Conservation (phyloP, 345 rosid species). For the Diplotaxis tenuifolia region DNA sequence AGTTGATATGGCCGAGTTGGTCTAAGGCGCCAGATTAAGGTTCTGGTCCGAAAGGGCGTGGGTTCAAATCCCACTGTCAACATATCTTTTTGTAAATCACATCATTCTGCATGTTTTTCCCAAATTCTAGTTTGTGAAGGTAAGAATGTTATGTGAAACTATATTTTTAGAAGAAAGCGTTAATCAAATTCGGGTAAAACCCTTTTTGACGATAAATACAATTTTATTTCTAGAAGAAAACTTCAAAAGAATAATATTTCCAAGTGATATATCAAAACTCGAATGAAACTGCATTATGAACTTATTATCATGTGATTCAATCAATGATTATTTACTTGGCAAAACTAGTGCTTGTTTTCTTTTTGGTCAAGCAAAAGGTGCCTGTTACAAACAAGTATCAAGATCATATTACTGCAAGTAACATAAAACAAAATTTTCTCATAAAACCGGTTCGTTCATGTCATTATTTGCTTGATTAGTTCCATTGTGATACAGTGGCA, state of each 20-base stretch:
- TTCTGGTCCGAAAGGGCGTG: slow-evolving; percentile 99
- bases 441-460: too few species aligned
- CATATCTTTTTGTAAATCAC: slow-evolving; percentile 1
- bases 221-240: background rate
- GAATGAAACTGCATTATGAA: background rate
- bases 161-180: background rate
- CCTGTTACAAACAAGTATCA: background rate
- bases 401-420: background rate
- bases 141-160: background rate
- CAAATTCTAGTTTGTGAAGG: background rate
- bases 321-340: background rate
- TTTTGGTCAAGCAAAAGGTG: too few species aligned
- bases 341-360: background rate
- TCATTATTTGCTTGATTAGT: background rate
- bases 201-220: background rate
- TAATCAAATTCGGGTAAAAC: background rate
- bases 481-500: background rate
- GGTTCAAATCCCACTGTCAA: slow-evolving; percentile 98
- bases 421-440: too few species aligned
- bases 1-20: slow-evolving; percentile 99
- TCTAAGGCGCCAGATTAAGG: slow-evolving; percentile 99
- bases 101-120: background rate
- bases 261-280: too few species aligned
- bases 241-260: too few species aligned
- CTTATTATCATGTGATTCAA: background rate